Conservation (phyloP, 208 protist species). For the Herpetomonas tarakana region DNA sequence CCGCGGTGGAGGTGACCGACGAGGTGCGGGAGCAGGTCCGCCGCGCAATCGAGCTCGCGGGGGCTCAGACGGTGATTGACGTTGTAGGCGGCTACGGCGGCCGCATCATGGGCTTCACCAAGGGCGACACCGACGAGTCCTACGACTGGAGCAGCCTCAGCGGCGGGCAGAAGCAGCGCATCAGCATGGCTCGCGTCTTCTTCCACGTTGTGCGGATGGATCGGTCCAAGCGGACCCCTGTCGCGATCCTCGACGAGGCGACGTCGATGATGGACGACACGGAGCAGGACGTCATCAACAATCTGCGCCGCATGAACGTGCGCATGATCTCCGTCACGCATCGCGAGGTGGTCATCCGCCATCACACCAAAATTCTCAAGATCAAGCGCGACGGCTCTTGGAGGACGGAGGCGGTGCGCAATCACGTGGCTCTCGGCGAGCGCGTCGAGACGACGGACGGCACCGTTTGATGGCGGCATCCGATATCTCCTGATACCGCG, state of each 20-base stretch:
- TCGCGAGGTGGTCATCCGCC: conserved; percentile 70
- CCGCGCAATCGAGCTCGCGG: conserved; percentile 62
- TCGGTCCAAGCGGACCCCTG: conserved; percentile 38
- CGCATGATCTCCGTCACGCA: conserved; percentile 85
- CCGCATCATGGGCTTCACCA: conserved; percentile 52
- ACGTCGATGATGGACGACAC: conserved; percentile 90
- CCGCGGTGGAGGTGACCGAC: conserved; percentile 16
- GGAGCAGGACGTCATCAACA: conserved; percentile 76
- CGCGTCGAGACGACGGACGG: conserved; percentile 20
- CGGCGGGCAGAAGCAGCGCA: conserved; percentile 84
- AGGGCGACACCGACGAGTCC: conserved; percentile 37
- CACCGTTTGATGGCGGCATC: conserved; percentile 18
- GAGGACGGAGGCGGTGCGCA: conserved; percentile 40
- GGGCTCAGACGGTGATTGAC: conserved; percentile 67
- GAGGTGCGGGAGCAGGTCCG: conserved; percentile 33
- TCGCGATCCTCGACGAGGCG: conserved; percentile 82
- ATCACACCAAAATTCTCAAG: conserved; percentile 72
- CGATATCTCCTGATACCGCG: no score
- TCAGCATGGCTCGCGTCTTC: conserved; percentile 86
- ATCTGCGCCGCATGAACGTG: conserved; percentile 68
- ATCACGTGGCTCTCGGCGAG: conserved; percentile 40
- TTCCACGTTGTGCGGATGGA: conserved; percentile 75
- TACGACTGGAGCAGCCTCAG: conserved; percentile 86
- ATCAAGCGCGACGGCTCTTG: conserved; percentile 50
- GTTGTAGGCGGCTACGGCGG: conserved; percentile 74